Evolutionary conservation across 768 basidiomycete genomes (phyloP).

Genomic region (Artomyces pyxidatus): DNA sequence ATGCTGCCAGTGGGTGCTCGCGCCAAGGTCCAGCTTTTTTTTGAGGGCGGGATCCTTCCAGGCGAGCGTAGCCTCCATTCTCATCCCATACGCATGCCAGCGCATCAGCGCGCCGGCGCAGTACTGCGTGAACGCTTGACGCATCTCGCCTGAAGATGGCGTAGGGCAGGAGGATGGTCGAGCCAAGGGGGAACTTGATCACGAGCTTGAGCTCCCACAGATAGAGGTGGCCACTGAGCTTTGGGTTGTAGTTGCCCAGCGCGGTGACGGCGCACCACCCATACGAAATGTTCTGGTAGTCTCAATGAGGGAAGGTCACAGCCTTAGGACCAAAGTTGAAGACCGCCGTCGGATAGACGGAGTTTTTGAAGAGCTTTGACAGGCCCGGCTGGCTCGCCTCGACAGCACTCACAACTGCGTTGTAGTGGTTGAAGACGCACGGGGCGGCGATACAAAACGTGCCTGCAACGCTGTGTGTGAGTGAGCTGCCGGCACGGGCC

Average conservation of each 20-base stretch:
- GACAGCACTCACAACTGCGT: background rate
- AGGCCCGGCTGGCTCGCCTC: background rate
- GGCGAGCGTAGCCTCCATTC: background rate
- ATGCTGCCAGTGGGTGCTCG: no score
- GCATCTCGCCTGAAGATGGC: constrained; percentile 4
- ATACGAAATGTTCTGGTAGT: constrained; percentile 4
- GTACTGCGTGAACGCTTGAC: constrained; percentile 3
- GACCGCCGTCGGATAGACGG: constrained; percentile 7
- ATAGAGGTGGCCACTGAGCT: constrained; percentile 12
- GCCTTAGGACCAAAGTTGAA: constrained; percentile 14
- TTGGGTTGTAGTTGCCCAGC: constrained; percentile 10
- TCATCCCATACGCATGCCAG: background rate
- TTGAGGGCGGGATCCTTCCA: no score
- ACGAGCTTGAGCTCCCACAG: constrained; percentile 13
- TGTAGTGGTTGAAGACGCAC: background rate
- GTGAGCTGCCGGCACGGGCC: background rate
- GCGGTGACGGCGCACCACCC: constrained; percentile 13
- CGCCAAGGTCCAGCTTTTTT: no score
- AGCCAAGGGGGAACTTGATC: constrained; percentile 15
- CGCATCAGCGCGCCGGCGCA: constrained; percentile 2
- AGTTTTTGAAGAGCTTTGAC: constrained; percentile 8
- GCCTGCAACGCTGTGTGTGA: no score
- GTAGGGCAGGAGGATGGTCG: constrained; percentile 13
- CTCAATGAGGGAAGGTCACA: constrained; percentile 4
- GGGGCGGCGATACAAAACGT: background rate